A percentile compares a stretch with the other conserved stretches of the same genome.
phyloP scores from a whole-genome alignment of 345 rosid species.

The Arabidopsis suecica region DNA sequence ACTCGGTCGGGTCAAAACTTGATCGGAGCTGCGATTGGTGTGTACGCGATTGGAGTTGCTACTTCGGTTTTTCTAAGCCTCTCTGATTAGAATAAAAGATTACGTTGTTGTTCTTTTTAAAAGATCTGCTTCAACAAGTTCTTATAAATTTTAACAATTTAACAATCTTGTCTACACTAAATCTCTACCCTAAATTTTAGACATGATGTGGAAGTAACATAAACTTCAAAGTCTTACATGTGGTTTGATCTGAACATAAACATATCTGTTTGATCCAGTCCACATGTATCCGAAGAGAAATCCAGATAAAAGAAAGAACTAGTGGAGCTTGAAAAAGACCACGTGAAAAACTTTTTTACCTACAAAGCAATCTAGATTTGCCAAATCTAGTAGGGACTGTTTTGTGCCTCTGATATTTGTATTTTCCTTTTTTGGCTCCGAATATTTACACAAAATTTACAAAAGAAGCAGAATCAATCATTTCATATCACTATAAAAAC shows the following conservation, averaged over 20 bases:
- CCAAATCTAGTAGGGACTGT: conserved; percentile 15
- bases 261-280: no score
- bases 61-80: conserved; percentile 71
- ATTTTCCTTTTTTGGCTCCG: background rate
- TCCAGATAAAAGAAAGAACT: background rate
- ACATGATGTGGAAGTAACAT: no score
- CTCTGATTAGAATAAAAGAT: conserved; percentile 46
- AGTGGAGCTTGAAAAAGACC: background rate
- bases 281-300: no score
- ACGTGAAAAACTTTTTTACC: conserved; percentile 13
- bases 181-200: no score
- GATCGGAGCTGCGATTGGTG: conserved; percentile 70
- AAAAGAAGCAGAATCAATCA: background rate
- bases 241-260: no score
- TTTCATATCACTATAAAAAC: conserved; percentile 21
- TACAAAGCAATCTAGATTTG: background rate
- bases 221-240: no score
- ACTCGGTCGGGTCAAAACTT: conserved; percentile 57
- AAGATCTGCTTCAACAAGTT: background rate
- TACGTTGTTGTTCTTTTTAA: background rate
- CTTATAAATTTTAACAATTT: background rate
- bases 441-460: background rate
- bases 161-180: background rate
- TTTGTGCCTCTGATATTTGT: background rate
- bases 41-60: conserved; percentile 78